Percentiles rank a stretch among this genome's conserved stretches.
Conservation (phyloP, 1,284 basidiomycete species). For the Inonotus obliquus region DNA sequence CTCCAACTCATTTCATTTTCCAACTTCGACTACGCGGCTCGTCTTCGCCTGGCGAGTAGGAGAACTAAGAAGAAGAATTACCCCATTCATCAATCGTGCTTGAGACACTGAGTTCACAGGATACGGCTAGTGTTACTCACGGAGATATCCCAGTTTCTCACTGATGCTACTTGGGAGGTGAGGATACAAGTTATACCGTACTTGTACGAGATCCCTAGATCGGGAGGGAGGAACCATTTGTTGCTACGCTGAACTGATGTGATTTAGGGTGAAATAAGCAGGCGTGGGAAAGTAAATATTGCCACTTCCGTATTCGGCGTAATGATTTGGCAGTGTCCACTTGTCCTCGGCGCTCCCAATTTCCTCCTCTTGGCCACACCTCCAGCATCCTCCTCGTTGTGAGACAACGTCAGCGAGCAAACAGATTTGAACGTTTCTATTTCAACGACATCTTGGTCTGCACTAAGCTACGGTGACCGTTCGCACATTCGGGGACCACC, state of each 20-base stretch:
- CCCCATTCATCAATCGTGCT: too few species aligned
- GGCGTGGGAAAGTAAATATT: background rate
- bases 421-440: background rate
- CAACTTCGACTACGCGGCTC: too few species aligned
- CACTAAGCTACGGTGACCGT: background rate
- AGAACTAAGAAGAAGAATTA: too few species aligned
- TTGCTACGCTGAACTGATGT: background rate
- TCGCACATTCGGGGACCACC: background rate
- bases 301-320: background rate
- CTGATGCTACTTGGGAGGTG: too few species aligned
- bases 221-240: too few species aligned
- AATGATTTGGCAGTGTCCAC: background rate
- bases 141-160: too few species aligned
- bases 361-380: background rate
- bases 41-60: too few species aligned
- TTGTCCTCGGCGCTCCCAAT: background rate
- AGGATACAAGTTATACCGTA: too few species aligned
- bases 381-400: background rate
- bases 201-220: too few species aligned
- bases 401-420: background rate
- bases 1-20: too few species aligned
- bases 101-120: too few species aligned
- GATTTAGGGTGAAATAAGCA: background rate
- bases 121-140: too few species aligned
- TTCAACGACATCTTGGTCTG: background rate